Evolutionary conservation across 352 stramenopile genomes (phyloP), one percentile per base, ranked within the genome.

Genomic region (Phytophthora pseudosyringae): DNA sequence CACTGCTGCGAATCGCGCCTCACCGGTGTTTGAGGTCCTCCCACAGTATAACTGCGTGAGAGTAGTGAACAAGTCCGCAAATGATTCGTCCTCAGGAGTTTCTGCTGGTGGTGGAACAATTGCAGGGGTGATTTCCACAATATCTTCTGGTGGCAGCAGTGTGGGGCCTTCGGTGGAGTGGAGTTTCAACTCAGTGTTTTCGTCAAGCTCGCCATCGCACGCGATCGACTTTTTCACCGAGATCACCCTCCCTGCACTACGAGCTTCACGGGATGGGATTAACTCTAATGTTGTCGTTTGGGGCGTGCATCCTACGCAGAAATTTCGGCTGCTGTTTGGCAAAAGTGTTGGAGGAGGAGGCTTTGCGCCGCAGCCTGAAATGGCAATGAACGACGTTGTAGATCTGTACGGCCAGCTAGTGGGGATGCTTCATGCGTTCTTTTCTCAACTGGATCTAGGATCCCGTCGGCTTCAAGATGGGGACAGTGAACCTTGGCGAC

Each of bases 261-360:
- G 46, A 15, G 81, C 49, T 21, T 76, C 75, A 5, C 67, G 73
- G 21, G 69, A 82, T 52, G 81, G 81, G 25, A 72, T 89, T 45
- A 90, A 90, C 54, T 71, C 80, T 11, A 92, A 89, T 50, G 45
- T 92, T 40, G 47, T 92, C n/a, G 74, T 76, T 38, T 86, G 70
- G 59, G 83, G 83, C 3, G 70, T 92, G 16, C 80, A 90, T 41
- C 81, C 83, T 35, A 92, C 81, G 33, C 79, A 90, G 47, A 92
- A 92, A 52, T 90, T 81, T 45, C 78, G 81, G 4, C 49, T 92
- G 36, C 52, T 92, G 5, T 92, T 92, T 64, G 83, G 83, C 0
- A 83, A 86, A 59, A 83, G 72, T 62, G 71, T 81, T 12, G 67
- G 67, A 7, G 57, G 40, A 43, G 56, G 26, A 41, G 59, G 64